These are phyloP conservation scores for Corynespora cassiicola DNA, from an alignment of 2,329 filamentous ascomycete genomes.

Conservation along the genomic window DNA sequence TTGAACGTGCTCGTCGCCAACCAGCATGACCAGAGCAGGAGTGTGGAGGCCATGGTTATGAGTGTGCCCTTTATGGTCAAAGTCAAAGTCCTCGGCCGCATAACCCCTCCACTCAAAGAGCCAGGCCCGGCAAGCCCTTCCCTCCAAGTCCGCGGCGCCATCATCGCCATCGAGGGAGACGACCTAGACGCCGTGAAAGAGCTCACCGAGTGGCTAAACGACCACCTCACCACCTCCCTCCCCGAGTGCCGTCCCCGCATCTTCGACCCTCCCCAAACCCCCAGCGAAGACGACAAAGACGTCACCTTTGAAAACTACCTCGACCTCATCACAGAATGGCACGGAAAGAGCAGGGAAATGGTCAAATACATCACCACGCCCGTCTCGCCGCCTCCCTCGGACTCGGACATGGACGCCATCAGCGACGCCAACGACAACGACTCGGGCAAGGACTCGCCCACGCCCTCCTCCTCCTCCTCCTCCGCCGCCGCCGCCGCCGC, in stretches of 20 bases:
- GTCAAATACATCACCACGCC: constrained; percentile 59
- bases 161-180: constrained; percentile 84
- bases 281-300: constrained; percentile 43
- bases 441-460: constrained; percentile 23
- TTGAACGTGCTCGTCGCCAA: constrained; percentile 28
- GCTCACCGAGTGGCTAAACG: constrained; percentile 70
- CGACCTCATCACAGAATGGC: constrained; percentile 74
- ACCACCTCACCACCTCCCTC: constrained; percentile 58
- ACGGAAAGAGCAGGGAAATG: constrained; percentile 76
- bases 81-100: constrained; percentile 75
- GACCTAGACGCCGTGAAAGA: constrained; percentile 67
- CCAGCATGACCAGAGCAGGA: constrained; percentile 51
- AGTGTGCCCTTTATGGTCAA: constrained; percentile 77
- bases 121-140: constrained; percentile 27
- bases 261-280: constrained; percentile 55
- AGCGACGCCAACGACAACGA: constrained; percentile 11
- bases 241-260: constrained; percentile 58
- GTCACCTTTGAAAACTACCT: constrained; percentile 64
- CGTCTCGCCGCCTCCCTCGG: constrained; percentile 8
- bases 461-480: constrained; percentile 16
- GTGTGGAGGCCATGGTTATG: constrained; percentile 75
- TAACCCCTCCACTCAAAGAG: constrained; percentile 70
- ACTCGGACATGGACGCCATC: constrained; percentile 3
- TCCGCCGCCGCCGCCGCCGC: constrained; percentile 7
- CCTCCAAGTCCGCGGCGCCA: constrained; percentile 69